Conservation (phyloP, 2,329 filamentous ascomycete species). For the Aspergillus fumigatiaffinis region DNA sequence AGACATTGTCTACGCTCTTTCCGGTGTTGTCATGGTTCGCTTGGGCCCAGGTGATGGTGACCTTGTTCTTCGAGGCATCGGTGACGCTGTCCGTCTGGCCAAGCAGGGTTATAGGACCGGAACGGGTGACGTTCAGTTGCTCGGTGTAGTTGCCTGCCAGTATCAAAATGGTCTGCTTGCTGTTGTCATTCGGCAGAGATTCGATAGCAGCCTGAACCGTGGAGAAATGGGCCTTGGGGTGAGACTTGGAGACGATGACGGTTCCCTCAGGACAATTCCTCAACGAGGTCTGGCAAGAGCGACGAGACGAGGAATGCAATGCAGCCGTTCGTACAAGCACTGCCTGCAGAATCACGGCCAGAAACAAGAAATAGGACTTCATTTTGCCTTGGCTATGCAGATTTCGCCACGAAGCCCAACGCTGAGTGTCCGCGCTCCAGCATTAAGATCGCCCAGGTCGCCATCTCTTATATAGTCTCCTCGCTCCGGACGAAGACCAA, state of each 20-base stretch:
- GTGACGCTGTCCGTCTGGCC: constrained; percentile 52
- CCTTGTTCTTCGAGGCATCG: constrained; percentile 46
- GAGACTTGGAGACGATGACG: constrained; percentile 23
- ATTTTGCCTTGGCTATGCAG: neutral
- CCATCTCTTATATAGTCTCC: constrained; percentile 3
- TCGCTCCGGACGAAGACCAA: constrained; percentile 7
- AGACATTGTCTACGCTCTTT: constrained; percentile 54
- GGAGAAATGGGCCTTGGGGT: constrained; percentile 22
- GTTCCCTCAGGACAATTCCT: constrained; percentile 26
- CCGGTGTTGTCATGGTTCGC: constrained; percentile 48
- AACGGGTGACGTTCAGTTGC: constrained; percentile 62
- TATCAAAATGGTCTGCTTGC: constrained; percentile 55
- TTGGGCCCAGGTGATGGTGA: constrained; percentile 57
- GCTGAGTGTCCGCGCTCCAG: neutral
- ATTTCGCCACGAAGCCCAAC: neutral
- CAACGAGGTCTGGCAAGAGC: constrained; percentile 22
- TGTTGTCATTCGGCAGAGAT: constrained; percentile 44
- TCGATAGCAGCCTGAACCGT: constrained; percentile 48
- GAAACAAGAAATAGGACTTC: neutral
- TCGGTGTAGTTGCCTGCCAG: constrained; percentile 59
- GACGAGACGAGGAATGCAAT: constrained; percentile 8
- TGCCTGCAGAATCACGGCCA: constrained; percentile 1
- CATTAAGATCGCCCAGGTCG: neutral
- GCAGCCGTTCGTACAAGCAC: constrained; percentile 6
- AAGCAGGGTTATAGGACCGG: constrained; percentile 58